A percentile compares a stretch with the other conserved stretches of the same genome.
These are phyloP conservation scores for Phytophthora sp. DNA, from an alignment of 352 stramenopile genomes.

Conservation along the genomic window DNA sequence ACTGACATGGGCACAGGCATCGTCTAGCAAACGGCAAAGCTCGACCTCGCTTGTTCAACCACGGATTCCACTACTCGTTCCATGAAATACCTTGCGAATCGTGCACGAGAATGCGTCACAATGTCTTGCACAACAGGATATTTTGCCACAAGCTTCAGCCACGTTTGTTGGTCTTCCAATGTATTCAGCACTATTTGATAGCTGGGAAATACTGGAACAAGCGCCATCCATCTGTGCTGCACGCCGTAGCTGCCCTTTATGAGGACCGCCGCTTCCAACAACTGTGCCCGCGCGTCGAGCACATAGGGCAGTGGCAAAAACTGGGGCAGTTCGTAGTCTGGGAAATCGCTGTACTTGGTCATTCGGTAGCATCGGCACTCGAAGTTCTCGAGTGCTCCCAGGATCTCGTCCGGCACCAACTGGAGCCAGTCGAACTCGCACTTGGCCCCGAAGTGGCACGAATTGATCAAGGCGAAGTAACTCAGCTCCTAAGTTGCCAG, in stretches of 20 bases:
- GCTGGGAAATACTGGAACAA: constrained; percentile 8
- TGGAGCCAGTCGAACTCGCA: background rate
- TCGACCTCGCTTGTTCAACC: background rate
- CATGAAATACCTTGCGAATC: constrained; percentile 7
- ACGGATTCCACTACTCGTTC: background rate
- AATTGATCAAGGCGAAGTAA: background rate
- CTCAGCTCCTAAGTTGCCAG: background rate
- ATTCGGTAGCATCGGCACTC: background rate
- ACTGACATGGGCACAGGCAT: too few relatives aligned
- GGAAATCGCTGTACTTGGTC: background rate
- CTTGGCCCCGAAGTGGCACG: background rate
- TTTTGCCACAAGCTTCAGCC: background rate
- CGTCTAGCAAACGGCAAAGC: constrained; percentile 12
- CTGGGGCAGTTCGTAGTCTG: background rate
- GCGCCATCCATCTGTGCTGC: background rate
- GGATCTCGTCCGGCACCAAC: background rate
- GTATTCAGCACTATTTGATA: background rate
- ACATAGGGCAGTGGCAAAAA: background rate
- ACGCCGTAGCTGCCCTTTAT: background rate
- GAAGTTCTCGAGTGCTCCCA: background rate
- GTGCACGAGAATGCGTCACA: constrained; percentile 1
- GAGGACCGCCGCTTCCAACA: background rate
- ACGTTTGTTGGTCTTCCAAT: background rate
- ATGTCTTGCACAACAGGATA: constrained; percentile 11
- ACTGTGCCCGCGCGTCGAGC: background rate